phyloP scores from a whole-genome alignment of 805 yeast species.

The Alloascoidea hylecoeti region DNA sequence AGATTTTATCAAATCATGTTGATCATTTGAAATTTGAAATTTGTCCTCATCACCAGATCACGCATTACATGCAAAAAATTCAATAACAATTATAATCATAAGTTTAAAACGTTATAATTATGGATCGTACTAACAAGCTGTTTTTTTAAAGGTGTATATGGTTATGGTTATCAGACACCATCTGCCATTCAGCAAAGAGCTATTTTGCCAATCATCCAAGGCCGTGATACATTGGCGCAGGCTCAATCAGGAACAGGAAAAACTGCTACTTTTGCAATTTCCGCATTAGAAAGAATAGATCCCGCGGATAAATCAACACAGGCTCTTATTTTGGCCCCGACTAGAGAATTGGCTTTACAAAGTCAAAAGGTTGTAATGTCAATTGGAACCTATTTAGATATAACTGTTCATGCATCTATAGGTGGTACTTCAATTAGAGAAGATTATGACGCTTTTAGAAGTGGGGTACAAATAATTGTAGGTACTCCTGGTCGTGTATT shows the following conservation, averaged over 20 bases:
- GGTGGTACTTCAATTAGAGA: constrained; percentile 91
- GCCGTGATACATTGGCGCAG: constrained; percentile 66
- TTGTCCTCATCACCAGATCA: constrained; percentile 7
- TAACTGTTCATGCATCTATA: constrained; percentile 90
- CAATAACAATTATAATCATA: constrained; percentile 4
- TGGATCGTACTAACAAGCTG: constrained; percentile 14
- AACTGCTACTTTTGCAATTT: constrained; percentile 80
- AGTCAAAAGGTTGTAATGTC: constrained; percentile 88
- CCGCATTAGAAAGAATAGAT: constrained; percentile 46
- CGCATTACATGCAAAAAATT: constrained; percentile 12
- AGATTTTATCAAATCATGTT: constrained; percentile 4
- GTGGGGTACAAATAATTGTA: constrained; percentile 86
- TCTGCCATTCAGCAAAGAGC: constrained; percentile 78
- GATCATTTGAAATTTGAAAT: constrained; percentile 5
- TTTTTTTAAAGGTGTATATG: constrained; percentile 54
- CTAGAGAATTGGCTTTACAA: constrained; percentile 94
- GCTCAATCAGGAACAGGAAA: constrained; percentile 88
- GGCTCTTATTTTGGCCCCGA: constrained; percentile 92
- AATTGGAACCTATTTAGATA: constrained; percentile 72
- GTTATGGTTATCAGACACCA: constrained; percentile 71
- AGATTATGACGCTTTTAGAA: constrained; percentile 71
- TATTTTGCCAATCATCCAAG: constrained; percentile 62
- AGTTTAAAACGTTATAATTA: background rate
- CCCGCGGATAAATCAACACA: constrained; percentile 61
- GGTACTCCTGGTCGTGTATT: constrained; percentile 98